Evolutionary conservation across 176 grass and related monocot species (phyloP).

Genomic region (Tillandsia leiboldiana): DNA sequence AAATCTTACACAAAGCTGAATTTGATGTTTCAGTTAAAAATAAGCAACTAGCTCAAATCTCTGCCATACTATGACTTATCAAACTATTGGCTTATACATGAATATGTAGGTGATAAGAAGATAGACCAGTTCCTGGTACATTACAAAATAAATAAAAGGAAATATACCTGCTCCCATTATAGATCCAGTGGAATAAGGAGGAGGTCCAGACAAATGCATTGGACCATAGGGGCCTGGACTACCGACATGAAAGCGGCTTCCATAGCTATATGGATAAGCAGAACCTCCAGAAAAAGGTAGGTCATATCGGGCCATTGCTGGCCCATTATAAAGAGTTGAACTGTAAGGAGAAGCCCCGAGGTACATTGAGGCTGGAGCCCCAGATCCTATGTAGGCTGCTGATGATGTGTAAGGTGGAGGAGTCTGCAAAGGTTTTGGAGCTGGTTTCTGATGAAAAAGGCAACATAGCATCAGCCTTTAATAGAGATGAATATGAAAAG

Average conservation of each 20-base stretch:
- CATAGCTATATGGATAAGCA: constrained; percentile 59
- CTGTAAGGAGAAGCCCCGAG: constrained; percentile 42
- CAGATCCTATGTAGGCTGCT: constrained; percentile 50
- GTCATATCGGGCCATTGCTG: constrained; percentile 38
- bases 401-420: constrained; percentile 34
- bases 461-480: background rate
- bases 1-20: no score
- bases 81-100: background rate
- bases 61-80: no score
- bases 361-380: constrained; percentile 56
- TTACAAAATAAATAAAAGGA: background rate
- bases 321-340: constrained; percentile 46
- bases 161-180: constrained; percentile 56
- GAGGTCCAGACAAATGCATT: constrained; percentile 43
- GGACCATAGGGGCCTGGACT: constrained; percentile 44
- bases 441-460: constrained; percentile 32
- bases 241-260: constrained; percentile 45
- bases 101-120: background rate
- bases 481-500: constrained; percentile 1
- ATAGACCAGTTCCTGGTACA: background rate
- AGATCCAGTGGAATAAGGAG: constrained; percentile 45
- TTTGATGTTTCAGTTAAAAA: no score
- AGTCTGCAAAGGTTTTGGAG: constrained; percentile 42
- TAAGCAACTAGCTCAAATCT: no score
- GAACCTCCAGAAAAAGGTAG: constrained; percentile 62